Percentiles rank a stretch among this genome's conserved stretches.
Evolutionary conservation across 2,329 filamentous ascomycete species (phyloP).

Genomic region (Pleomassaria siparia): DNA sequence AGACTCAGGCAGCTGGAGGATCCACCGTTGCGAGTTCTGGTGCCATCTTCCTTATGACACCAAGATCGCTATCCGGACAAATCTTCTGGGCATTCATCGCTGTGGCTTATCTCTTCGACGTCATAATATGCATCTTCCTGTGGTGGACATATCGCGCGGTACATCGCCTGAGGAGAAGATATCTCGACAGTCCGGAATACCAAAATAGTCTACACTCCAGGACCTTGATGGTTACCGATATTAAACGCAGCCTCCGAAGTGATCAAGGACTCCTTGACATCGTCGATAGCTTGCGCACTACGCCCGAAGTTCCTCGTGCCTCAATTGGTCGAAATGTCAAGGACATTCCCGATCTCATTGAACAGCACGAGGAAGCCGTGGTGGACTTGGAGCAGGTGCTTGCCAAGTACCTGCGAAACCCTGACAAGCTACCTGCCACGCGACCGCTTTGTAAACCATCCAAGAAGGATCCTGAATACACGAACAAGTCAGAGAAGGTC

Average conservation of each 20-base stretch:
- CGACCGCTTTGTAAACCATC: slow-evolving; percentile 79
- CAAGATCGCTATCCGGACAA: slow-evolving; percentile 52
- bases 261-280: slow-evolving; percentile 88
- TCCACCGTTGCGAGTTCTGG: slow-evolving; percentile 15
- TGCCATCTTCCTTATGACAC: slow-evolving; percentile 34
- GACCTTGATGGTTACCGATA: slow-evolving; percentile 74
- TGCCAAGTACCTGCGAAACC: slow-evolving; percentile 88
- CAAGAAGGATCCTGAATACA: slow-evolving; percentile 69
- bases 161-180: slow-evolving; percentile 68
- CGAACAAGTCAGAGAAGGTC: slow-evolving; percentile 69
- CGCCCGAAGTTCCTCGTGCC: slow-evolving; percentile 74
- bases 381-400: slow-evolving; percentile 79
- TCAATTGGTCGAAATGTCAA: slow-evolving; percentile 91
- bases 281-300: slow-evolving; percentile 77
- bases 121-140: slow-evolving; percentile 76
- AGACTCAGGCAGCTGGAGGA: background rate
- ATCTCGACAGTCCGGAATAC: slow-evolving; percentile 85
- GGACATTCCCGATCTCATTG: slow-evolving; percentile 80
- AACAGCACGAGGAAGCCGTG: slow-evolving; percentile 79
- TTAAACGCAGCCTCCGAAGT: slow-evolving; percentile 72
- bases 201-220: slow-evolving; percentile 80
- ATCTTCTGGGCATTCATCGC: slow-evolving; percentile 62
- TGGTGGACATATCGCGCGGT: slow-evolving; percentile 89
- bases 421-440: slow-evolving; percentile 72
- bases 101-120: slow-evolving; percentile 66